Base-by-base conservation (phyloP, 306 rosid genomes). In the Carpinus fangiana region DNA sequence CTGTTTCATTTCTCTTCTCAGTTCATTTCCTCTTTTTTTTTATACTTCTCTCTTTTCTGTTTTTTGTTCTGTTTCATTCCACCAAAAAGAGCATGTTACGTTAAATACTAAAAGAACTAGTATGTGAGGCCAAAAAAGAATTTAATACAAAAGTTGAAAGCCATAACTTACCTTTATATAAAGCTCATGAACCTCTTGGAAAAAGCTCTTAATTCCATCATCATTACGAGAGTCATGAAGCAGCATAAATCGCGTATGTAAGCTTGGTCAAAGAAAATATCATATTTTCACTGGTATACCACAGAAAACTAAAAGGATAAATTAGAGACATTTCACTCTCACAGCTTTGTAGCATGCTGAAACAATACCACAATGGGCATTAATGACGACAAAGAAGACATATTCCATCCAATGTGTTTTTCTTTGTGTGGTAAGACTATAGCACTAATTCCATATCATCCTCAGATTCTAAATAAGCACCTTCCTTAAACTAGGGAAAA, bases 201-300 rank as follows among this genome's bases (percentile, higher is more conserved):
- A 95, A 82, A 95, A 92, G 88, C 98, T 95, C 88, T 95, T 95
- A 81, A 95, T 95, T 74, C 98, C 98, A 90, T 95, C 98, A 78
- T 95, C 97, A 50, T 92, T 95, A 28, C 97, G 93, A 64, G 95
- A 94, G 82, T 94, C 97, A 62, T 94, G 98, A 83, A 94, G 97
- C 83, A 94, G 84, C 98, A 92, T 94, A 16, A 94, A 46, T 60
- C 97, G 88, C 47, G 97, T 92, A 92, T 94, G 98, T 92, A 79
- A 46, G 86, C 34, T 10, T 78, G 41, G 93, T 94, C 81, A 92
- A 90, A 87, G 97, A 87, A 80, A 85, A 62, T n/a, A 83, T 41
- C 52, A 57, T 21, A 82, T 70, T 50, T 18, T 60, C 70, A 21
- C 48, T 13, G 57, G 64, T 18, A 60, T 36, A 52, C 18, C 51